Evolutionary conservation across 768 basidiomycete genomes (phyloP), one percentile per base, ranked within the genome.

Genomic region (Leucosporidium scottii): DNA sequence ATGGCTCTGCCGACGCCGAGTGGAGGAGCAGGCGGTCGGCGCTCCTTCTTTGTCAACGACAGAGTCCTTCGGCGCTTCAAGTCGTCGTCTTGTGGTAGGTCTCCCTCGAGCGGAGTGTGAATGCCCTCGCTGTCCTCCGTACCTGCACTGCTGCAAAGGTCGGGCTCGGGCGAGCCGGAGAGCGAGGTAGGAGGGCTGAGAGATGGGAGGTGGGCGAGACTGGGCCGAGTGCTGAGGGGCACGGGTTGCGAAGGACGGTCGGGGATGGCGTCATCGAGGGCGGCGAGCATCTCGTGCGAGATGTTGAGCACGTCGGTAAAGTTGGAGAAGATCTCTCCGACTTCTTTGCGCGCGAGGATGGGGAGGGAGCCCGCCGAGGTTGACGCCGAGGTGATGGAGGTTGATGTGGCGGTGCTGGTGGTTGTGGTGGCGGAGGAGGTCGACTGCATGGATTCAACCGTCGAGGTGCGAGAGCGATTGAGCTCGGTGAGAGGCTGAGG

Each of bases 291-390:
- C 49, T 73, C 71, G 23, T 62, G 68, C 18, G 69, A 62, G 27
- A 75, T 61, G 39, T 62, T 66, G 58, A 69, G 65, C 5, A 76
- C 72, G 61, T 75, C 75, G 18, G 60, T 44, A 36, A 75, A 75
- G 62, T 75, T 74, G 23, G 53, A 48, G 58, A 76, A 76, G 65
- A 76, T 59, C 23, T 73, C 69, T 25, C 66, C 58, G 56, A 75
- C 57, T 44, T 62, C 64, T 25, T 65, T 63, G 8, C 67, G 69
- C 12, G 23, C 55, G 56, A 76, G 64, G 59, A 73, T 63, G 30
- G 12, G 49, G 59, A n/a, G 10, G 23, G 47, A 47, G 23, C 12
- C 49, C 39, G 17, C 30, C 31, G 30, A 25, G 54, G 60, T 21
- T 30, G 18, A 27, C 53, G 59, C 27, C 54, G 59, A 27, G 23